Base-by-base conservation (phyloP, 441 rosid species). In the Hura crepitans region DNA sequence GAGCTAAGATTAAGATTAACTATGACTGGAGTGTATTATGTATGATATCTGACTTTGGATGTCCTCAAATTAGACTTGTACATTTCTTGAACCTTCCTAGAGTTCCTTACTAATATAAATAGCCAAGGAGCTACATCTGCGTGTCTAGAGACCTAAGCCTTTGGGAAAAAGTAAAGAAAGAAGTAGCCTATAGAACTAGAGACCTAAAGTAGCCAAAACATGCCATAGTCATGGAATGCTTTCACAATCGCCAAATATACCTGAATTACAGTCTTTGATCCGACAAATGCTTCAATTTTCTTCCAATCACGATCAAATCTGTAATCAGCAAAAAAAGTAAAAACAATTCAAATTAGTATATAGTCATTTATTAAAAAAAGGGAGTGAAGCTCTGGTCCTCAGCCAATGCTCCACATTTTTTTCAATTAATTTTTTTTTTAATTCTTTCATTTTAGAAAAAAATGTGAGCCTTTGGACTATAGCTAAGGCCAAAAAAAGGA, bases 251-350 rank as follows among this genome's bases (percentile, higher is more conserved):
- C 17, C 27, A 2, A 77, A 55, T 54, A 61, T 80, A 94, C 99
- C 97, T 94, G 99, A 39, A 92, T 91, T 46, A 90, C 97, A 22
- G 96, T 87, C 84, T 95, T 95, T 50, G 99, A 89, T 65, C 98
- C 98, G 61, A 95, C 85, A 82, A 89, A 95, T 27, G 97, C 99
- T 73, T 89, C 97, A 28, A 95, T 95, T 86, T 92, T 95, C 85
- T 95, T 95, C 99, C 99, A 95, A 66, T 95, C 99, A 59, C 98
- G 92, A 78, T 95, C 99, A 71, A 92, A 95, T 54, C 98, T 95
- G 81, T 60, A 59, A 60, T n/a, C 57, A 35, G 46, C 53, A 51
- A 68, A 20, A 57, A 45, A 62, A 69, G 53, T 9, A 62, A 62
- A 66, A 75, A 37, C 46, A 28, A 49, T 14, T 33, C 14, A 57